Evolutionary conservation across 768 basidiomycete species (phyloP), one percentile per base, ranked within the genome.

Genomic region (Suillus sp.): DNA sequence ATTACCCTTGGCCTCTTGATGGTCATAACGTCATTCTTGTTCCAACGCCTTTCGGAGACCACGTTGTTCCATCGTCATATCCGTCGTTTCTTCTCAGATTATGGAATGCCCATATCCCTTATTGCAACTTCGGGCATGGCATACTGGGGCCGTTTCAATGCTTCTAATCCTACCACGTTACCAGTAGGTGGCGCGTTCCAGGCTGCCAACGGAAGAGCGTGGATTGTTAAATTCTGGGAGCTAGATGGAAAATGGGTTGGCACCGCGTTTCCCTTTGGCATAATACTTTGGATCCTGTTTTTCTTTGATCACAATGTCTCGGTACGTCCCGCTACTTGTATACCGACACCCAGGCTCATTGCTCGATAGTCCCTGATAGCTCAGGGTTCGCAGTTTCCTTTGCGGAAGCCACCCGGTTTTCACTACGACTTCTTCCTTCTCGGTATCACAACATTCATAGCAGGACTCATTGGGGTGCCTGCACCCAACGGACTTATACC

Each of bases 251-350:
- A 92, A 76, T 97, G 93, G 91, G 89, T 96, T 3, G 92, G 89
- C 13, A 88, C 93, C 34, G 92, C 95, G 0, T 79, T 95, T 48
- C 95, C 95, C 0, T 97, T 97, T 69, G 96, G 95, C 2, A 75
- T 95, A 47, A 80, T 95, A 25, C 79, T 99, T 6, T 97, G 92
- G 86, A 84, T 96, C 27, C 78, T 97, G 50, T 96, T 98, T 78
- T 95, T 95, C 80, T 97, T 97, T 68, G 95, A 98, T 66, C 92
- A 95, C 67, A 96, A 96, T 68, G 92, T 95, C 60, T 95, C 93
- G 54, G 92, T 93, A 72, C 68, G 90, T 77, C 25, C 25, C 37
- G 2, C 25, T 20, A 13, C 25, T 27, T 20, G 56, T 25, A 18
- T 38, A 20, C 25, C 16, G 16, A 32, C 22, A n/a, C 32, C 61